These are phyloP conservation scores for Lentinula sp. DNA, from an alignment of 768 basidiomycete genomes.

Conservation along the genomic window DNA sequence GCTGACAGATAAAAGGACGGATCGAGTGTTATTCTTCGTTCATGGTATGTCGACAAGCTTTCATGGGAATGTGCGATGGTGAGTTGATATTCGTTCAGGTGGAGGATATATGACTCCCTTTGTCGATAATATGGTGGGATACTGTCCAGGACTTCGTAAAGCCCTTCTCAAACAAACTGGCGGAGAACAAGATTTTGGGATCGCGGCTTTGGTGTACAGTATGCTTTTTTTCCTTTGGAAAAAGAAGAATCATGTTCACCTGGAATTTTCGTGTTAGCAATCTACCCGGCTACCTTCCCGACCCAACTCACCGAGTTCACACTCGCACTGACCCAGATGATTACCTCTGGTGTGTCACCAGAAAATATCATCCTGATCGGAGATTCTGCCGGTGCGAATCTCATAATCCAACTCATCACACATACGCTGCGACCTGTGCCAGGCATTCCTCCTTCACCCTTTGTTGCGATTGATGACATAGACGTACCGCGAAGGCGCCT, in stretches of 20 bases:
- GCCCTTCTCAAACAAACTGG: constrained; percentile 14
- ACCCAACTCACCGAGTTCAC: constrained; percentile 22
- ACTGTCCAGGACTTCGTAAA: constrained; percentile 23
- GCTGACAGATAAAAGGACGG: constrained; percentile 23
- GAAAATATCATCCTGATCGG: constrained; percentile 26
- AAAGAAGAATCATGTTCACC: background rate
- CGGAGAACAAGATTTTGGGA: constrained; percentile 13
- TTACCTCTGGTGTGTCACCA: constrained; percentile 22
- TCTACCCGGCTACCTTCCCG: constrained; percentile 20
- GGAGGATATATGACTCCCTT: constrained; percentile 23
- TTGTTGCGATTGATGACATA: constrained; percentile 1
- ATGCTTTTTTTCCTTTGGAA: background rate
- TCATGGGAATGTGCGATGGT: background rate
- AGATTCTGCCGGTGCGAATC: constrained; percentile 30
- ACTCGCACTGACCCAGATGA: constrained; percentile 21
- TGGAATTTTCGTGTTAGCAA: constrained; percentile 13
- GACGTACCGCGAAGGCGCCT: constrained; percentile 8
- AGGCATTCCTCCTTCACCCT: constrained; percentile 16
- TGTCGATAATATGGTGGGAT: constrained; percentile 14
- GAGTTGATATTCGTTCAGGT: constrained; percentile 13
- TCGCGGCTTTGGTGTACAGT: constrained; percentile 27
- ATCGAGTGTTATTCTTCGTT: constrained; percentile 25
- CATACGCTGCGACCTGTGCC: constrained; percentile 25
- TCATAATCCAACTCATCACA: constrained; percentile 23
- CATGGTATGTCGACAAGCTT: constrained; percentile 10